Evolutionary conservation across 139 green algal genomes (phyloP), one percentile per base, ranked within the genome.

Genomic region (Dunaliella sp.): DNA sequence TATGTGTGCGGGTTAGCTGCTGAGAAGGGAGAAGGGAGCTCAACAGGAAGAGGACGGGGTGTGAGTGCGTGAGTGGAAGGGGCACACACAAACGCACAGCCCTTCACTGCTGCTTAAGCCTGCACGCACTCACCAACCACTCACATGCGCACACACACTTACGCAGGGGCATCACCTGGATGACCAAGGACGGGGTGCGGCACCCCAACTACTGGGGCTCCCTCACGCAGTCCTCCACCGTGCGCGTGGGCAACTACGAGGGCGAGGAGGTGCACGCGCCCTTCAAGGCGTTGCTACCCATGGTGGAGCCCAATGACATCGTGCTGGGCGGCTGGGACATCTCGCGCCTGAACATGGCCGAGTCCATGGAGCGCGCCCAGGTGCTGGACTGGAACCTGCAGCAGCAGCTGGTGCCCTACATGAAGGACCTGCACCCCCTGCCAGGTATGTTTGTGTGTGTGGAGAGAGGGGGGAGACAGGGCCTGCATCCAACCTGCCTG

Each of bases 291-390:
- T 87, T 98, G 86, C 88, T 98, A 87, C 96, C 96, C 36, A 98
- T 98, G 95, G 96, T 98, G 34, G 90, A 99, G 87, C 98, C 98
- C 38, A 98, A 98, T 75, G 96, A 99, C 82, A 93, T 99, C 72
- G 96, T 98, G 31, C 88, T 99, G 21, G 97, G 96, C 1, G 98
- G 98, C 32, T 99, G 98, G 98, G 98, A 99, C 88, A 99, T 99
- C 85, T 98, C 92, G 1, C 84, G 87, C 79, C 79, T 98, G 77
- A 98, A 99, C 91, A 88, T 99, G 84, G 98, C 96, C 1, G 96
- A 99, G 76, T 92, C 97, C 3, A 99, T 99, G 96, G 93, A 97
- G 91, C 94, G 95, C 78, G 93, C 91, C 7, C 89, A 95, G 89
- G 94, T 99, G 75, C 90, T 99, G 74, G 98, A 99, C 89, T 98